These are phyloP conservation scores for Heliosperma pusillum DNA, from an alignment of 148 eudicot genomes.

Conservation along the genomic window DNA sequence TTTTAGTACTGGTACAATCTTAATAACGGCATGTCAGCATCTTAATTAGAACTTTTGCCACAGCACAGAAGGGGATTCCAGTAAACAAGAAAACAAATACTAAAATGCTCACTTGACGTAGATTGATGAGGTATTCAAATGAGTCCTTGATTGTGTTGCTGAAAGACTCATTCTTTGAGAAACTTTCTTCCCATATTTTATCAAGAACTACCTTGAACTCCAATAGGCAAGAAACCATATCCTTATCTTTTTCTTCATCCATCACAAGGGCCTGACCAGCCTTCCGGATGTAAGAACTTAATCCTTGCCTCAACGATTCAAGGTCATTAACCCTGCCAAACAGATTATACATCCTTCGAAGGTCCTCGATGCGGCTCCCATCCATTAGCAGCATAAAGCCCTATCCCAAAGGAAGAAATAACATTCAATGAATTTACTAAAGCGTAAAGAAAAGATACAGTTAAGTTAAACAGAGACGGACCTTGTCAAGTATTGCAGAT, in stretches of 20 bases:
- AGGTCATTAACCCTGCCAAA: conserved; percentile 76
- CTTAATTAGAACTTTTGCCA: neutral
- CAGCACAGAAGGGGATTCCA: neutral
- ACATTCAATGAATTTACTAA: conserved; percentile 9
- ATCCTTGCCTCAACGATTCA: conserved; percentile 71
- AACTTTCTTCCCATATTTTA: conserved; percentile 91
- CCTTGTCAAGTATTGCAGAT: conserved; percentile 89
- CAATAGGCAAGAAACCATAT: conserved; percentile 85
- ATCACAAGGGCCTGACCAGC: conserved; percentile 78
- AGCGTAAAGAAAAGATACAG: neutral
- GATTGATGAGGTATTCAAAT: conserved; percentile 89
- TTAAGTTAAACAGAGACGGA: conserved; percentile 18
- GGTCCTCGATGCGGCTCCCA: conserved; percentile 80
- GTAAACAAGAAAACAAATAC: neutral
- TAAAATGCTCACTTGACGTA: conserved; percentile 69
- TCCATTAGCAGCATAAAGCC: conserved; percentile 89
- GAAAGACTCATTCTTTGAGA: conserved; percentile 78
- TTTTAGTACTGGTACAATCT: neutral
- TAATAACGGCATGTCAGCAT: neutral
- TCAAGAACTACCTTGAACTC: conserved; percentile 84
- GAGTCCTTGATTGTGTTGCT: conserved; percentile 89
- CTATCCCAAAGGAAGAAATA: conserved; percentile 33
- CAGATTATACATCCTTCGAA: conserved; percentile 69
- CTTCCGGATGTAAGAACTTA: conserved; percentile 71
- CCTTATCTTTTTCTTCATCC: conserved; percentile 98